These are phyloP conservation scores for Corchorus capsularis DNA, from an alignment of 345 rosid genomes.

Conservation along the genomic window DNA sequence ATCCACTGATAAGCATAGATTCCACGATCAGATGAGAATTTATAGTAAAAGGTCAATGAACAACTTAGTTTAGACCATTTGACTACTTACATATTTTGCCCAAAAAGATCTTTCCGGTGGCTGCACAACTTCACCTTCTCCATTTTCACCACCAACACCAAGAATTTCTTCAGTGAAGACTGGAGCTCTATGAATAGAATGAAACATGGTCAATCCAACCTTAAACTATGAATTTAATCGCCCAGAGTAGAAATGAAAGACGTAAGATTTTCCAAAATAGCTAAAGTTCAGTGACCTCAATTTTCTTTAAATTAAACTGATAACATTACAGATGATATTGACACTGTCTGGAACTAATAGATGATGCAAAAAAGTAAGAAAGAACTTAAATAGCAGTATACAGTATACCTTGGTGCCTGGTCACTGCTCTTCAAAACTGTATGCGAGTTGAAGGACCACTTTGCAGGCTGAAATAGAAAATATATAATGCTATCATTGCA, in stretches of 20 bases:
- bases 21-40: not conserved
- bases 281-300: not conserved
- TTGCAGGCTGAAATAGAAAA: slow-evolving; percentile 62
- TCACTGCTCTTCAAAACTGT: slow-evolving; percentile 79
- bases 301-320: not conserved
- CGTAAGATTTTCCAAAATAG: not conserved
- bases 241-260: not conserved
- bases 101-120: slow-evolving; percentile 90
- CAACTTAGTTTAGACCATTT: not conserved
- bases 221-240: not conserved
- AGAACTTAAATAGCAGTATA: no score
- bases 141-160: slow-evolving; percentile 60
- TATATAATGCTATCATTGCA: slow-evolving; percentile 21
- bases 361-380: no score
- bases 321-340: not conserved
- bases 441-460: slow-evolving; percentile 88
- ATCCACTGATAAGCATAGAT: slow-evolving; percentile 68
- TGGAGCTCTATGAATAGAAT: slow-evolving; percentile 57
- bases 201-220: not conserved
- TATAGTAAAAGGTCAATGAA: not conserved
- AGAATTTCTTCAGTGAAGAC: slow-evolving; percentile 65
- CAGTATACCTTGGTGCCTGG: slow-evolving; percentile 87
- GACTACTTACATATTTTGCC: slow-evolving; percentile 89
- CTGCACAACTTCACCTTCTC: slow-evolving; percentile 57
- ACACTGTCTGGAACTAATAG: no score